Base-by-base conservation (phyloP, 2,329 filamentous ascomycete genomes). In the Scedosporium minutisporum region DNA sequence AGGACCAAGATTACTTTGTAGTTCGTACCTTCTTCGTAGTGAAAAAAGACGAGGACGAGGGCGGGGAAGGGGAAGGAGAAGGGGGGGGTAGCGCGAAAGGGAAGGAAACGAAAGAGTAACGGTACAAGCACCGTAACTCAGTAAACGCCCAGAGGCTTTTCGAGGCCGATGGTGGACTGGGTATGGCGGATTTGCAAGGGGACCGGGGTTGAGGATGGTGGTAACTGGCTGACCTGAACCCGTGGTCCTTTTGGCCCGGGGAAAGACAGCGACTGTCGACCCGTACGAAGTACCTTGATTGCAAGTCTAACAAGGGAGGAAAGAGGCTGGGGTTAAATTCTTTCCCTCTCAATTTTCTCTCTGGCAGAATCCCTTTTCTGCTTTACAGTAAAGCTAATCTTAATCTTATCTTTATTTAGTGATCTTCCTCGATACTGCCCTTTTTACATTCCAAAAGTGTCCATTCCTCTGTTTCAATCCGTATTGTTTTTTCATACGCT, bases 241-340 rank as follows among this genome's bases (percentile, higher is more conserved):
- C 46, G 60, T 61, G 60, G 60, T 48, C 60, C 60, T 61, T 58
- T 61, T 53, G 60, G 48, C 18, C 46, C 27, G 60, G 60, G 60
- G 38, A 44, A 59, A 44, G n/a, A 29, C 25, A 59, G 57, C 29
- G 38, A 59, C 57, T 23, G 25, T 25, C 57, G 21, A 44, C 21
- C 57, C 38, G 57, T 6, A 33, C 33, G 33, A 38, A 38, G 33
- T 38, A n/a, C 57, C 57, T 59, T 57, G 46, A 61, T 61, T 61
- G 60, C 27, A 55, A 41, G 10, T n/a, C 27, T 29, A 46, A 27
- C 18, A 38, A 33, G 23, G 42, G 59, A 23, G 41, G 38, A 16
- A 29, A 61, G 55, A 58, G 55, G 55, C 55, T 58, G 55, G 55
- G 25, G 33, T 12, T 14, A 38, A 38, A 48, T 33, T 53, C 21